Evolutionary conservation across 306 rosid species (phyloP), one percentile per base, ranked within the genome.

Genomic region (Cicer judaicum): DNA sequence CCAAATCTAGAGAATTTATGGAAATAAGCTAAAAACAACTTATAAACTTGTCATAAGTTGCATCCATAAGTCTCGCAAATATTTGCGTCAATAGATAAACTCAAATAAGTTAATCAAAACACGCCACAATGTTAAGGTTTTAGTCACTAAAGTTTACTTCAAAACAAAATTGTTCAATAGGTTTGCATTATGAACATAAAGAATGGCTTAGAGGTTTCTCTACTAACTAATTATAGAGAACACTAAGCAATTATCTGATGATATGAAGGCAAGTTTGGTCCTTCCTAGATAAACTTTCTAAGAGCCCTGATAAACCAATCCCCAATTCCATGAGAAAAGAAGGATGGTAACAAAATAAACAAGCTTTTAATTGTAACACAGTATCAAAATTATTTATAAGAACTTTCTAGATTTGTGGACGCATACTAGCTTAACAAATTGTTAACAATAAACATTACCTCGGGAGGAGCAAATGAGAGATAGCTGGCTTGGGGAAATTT

Each of bases 401-500:
- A 4, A 29, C 36, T 29, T 29, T 29, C 70, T 62, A 63, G 56
- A 49, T 54, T 67, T 46, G 29, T 54, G 44, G 73, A 76, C 74
- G 64, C 21, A 36, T 78, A 67, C 70, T 44, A 67, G 36, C 55
- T 13, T 3, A 43, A 52, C 19, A 83, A 75, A 68, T 63, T 16
- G 62, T 55, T 60, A 61, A 19, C 66, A 52, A 40, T 40, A 79
- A 48, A 72, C 70, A 64, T 84, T 84, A 94, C 98, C 98, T 94
- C 98, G 10, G 95, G 96, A 81, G 98, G 98, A 43, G 97, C 87
- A 70, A 94, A 94, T 68, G 98, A 94, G 34, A 91, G 89, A 80
- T 88, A 94, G 90, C 77, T 86, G 76, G 46, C 49, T 79, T 81
- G 87, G 72, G 92, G 85, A 68, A 38, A 74, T 68, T 49, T 53